Percentiles rank a stretch among this genome's conserved stretches.
phyloP scores from a whole-genome alignment of 75 land plant species.

The Pinus taeda region DNA sequence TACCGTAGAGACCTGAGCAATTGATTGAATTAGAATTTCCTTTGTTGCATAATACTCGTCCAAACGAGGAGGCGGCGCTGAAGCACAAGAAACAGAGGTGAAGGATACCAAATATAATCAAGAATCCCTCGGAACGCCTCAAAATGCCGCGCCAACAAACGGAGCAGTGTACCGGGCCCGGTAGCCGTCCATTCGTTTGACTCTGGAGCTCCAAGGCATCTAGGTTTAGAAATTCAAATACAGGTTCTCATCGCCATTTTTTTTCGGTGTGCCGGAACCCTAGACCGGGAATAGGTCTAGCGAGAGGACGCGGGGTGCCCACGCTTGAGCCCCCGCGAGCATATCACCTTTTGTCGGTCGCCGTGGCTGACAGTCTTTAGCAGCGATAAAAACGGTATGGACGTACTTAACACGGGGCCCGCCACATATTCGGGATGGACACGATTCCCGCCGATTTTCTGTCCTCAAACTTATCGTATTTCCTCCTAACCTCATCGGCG shows the following conservation, averaged over 20 bases:
- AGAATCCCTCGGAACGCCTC: not conserved
- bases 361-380: slow-evolving; percentile 1
- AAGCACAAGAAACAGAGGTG: not conserved
- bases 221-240: too few species aligned
- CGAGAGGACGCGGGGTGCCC: not conserved
- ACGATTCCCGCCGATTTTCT: slow-evolving; percentile 13
- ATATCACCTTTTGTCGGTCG: not conserved
- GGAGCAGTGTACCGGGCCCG: not conserved
- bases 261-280: slow-evolving; percentile 3
- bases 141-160: not conserved
- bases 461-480: slow-evolving; percentile 6
- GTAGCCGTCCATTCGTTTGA: not conserved
- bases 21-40: not conserved
- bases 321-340: not conserved
- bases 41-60: not conserved
- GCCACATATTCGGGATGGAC: slow-evolving; percentile 1
- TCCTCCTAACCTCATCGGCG: too few species aligned
- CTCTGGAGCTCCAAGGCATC: not conserved
- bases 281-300: not conserved
- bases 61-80: slow-evolving; percentile 7
- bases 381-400: slow-evolving; percentile 8
- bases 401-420: slow-evolving; percentile 5
- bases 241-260: not conserved
- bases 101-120: not conserved
- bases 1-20: not conserved